These are phyloP conservation scores for Ochromonadaceae sp. DNA, from an alignment of 352 stramenopile genomes.

Conservation along the genomic window DNA sequence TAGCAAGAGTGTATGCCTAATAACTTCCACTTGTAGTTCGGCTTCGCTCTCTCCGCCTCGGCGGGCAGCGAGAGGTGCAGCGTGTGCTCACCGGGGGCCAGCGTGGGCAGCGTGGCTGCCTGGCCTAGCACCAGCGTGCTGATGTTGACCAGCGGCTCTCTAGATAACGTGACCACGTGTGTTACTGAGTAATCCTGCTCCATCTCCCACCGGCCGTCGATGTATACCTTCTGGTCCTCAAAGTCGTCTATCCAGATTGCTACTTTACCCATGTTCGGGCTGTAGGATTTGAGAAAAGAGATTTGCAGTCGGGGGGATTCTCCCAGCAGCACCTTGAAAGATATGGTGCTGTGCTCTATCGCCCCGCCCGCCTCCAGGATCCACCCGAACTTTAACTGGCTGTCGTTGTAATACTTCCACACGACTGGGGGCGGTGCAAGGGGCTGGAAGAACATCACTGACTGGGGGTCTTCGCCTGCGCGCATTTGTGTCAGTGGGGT, in stretches of 20 bases:
- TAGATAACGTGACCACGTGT: neutral
- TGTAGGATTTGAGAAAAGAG: neutral
- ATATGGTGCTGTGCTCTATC: no score
- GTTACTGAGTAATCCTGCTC: neutral
- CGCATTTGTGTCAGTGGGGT: neutral
- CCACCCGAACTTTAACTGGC: neutral
- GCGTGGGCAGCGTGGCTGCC: neutral
- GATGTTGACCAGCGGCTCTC: neutral
- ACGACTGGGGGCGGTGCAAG: neutral
- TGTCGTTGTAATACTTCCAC: neutral
- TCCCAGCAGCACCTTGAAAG: neutral
- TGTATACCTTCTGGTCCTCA: neutral
- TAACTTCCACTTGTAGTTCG: slow-evolving; percentile 13
- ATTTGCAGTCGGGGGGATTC: neutral
- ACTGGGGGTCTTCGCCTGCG: neutral
- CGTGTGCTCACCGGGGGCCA: slow-evolving; percentile 1
- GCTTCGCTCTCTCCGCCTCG: no score
- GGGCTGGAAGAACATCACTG: neutral
- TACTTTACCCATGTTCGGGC: neutral
- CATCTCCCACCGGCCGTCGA: neutral
- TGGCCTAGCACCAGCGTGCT: neutral
- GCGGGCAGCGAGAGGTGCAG: neutral
- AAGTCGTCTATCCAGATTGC: neutral
- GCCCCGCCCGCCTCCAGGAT: neutral
- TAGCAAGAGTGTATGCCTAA: slow-evolving; percentile 1